Percentiles rank a stretch among this genome's conserved stretches.
Evolutionary conservation across 2,329 filamentous ascomycete species (phyloP).

Genomic region (Colletotrichum gloeosporioides): DNA sequence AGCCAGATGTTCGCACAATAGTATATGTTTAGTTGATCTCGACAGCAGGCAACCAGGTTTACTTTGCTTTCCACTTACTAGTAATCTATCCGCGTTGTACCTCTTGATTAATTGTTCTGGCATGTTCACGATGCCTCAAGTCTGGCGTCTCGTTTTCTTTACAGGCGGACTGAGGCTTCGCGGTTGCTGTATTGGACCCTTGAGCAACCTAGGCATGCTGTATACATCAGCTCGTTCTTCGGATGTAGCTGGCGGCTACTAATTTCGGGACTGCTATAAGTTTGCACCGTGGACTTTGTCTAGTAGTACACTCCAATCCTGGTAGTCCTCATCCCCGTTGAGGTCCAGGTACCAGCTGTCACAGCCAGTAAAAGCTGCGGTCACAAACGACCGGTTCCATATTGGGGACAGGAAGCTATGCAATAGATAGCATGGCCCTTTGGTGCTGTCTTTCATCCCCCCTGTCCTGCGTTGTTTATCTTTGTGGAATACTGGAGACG

Average conservation of each 20-base stretch:
- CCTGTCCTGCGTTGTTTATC: too few relatives aligned
- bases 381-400: too few relatives aligned
- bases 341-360: too few relatives aligned
- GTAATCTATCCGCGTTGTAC: not conserved
- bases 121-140: not conserved
- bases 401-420: too few relatives aligned
- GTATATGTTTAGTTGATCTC: not conserved
- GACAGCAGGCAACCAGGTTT: not conserved
- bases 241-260: fast-evolving
- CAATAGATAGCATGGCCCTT: too few relatives aligned
- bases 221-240: not conserved
- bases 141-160: not conserved
- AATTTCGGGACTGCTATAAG: not conserved
- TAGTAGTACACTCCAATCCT: too few relatives aligned
- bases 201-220: not conserved
- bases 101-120: not conserved
- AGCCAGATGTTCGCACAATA: not conserved
- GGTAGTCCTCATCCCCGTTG: too few relatives aligned
- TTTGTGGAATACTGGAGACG: too few relatives aligned
- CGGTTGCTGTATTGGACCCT: not conserved
- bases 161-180: not conserved
- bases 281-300: not conserved
- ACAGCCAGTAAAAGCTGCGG: too few relatives aligned
- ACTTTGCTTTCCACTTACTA: not conserved
- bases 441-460: too few relatives aligned